phyloP scores from a whole-genome alignment of 1,284 basidiomycete genomes.

The Sporisorium scitamineum region DNA sequence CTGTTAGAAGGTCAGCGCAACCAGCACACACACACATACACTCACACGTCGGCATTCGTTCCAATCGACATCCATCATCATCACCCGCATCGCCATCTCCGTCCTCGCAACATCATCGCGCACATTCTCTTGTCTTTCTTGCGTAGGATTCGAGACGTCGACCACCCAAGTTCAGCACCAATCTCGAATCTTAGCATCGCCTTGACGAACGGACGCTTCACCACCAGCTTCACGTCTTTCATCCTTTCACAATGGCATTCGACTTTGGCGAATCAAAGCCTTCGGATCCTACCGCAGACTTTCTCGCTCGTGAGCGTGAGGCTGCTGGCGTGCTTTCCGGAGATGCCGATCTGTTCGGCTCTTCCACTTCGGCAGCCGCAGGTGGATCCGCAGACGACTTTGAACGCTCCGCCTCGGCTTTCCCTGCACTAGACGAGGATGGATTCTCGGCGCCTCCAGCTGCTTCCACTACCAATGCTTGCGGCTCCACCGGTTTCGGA shows the following conservation, averaged over 20 bases:
- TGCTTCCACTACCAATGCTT: slow-evolving; percentile 18
- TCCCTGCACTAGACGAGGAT: slow-evolving; percentile 71
- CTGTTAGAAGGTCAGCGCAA: slow-evolving; percentile 3
- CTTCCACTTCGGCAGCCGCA: slow-evolving; percentile 38
- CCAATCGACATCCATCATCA: slow-evolving; percentile 3
- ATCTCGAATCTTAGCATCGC: background rate
- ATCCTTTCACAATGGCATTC: slow-evolving; percentile 49
- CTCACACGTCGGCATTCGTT: background rate
- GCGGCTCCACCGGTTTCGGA: slow-evolving; percentile 24
- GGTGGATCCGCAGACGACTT: slow-evolving; percentile 55
- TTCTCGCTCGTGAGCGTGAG: slow-evolving; percentile 64
- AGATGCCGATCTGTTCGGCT: slow-evolving; percentile 63
- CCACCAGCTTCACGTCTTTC: background rate
- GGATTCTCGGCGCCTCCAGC: slow-evolving; percentile 39
- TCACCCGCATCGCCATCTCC: background rate
- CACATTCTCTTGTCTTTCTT: background rate
- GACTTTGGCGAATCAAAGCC: slow-evolving; percentile 56
- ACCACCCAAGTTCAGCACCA: background rate
- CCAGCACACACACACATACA: slow-evolving; percentile 10
- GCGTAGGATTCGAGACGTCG: background rate
- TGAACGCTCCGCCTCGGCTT: slow-evolving; percentile 74
- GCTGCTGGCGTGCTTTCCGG: slow-evolving; percentile 64
- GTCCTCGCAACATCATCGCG: background rate
- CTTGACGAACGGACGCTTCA: no score
- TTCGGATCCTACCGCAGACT: slow-evolving; percentile 67